phyloP scores from a whole-genome alignment of 306 rosid species.

The Vigna hirtella region DNA sequence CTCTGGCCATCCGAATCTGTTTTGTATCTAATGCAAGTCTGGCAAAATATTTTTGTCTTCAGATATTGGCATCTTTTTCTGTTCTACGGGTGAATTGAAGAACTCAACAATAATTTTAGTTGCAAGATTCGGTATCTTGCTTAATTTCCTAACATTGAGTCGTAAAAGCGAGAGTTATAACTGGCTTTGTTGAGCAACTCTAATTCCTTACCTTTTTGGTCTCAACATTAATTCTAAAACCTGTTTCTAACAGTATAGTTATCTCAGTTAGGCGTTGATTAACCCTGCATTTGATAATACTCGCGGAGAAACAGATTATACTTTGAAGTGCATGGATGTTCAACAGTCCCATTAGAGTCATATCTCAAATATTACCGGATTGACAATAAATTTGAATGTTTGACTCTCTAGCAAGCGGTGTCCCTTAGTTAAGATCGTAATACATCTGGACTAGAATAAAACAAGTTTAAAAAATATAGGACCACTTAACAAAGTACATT shows the following conservation, averaged over 20 bases:
- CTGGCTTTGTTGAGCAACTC: neutral
- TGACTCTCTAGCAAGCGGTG: too few species aligned
- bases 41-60: neutral
- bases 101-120: neutral
- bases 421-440: too few species aligned
- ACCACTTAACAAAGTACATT: too few species aligned
- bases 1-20: neutral
- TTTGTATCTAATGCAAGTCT: constrained; percentile 6
- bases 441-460: too few species aligned
- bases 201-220: neutral
- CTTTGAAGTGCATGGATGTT: constrained; percentile 6
- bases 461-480: too few species aligned
- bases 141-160: neutral
- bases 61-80: neutral
- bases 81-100: neutral
- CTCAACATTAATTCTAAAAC: neutral
- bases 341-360: neutral
- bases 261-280: neutral
- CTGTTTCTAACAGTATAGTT: neutral
- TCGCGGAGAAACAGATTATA: neutral
- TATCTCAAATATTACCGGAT: too few species aligned
- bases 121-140: neutral
- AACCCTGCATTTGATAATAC: neutral
- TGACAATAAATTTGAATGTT: too few species aligned
- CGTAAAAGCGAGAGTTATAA: neutral